phyloP scores from a whole-genome alignment of 345 rosid species.

The Eucalyptus tenuipes region DNA sequence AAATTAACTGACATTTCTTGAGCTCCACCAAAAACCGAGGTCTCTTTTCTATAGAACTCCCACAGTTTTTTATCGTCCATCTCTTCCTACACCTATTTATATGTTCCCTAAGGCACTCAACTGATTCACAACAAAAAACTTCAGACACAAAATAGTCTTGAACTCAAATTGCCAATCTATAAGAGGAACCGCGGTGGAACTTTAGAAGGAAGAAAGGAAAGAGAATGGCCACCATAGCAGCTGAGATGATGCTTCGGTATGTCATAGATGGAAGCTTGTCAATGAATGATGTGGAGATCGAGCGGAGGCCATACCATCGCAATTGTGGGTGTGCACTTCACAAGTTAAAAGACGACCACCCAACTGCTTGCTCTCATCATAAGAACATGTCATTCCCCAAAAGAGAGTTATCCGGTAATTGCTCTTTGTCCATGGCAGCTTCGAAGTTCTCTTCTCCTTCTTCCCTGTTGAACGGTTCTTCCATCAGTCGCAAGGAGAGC shows the following conservation, averaged over 20 bases:
- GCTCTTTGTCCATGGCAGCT: background rate
- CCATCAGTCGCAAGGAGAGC: background rate
- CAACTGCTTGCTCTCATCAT: background rate
- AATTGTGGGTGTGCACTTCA: slow-evolving; percentile 6
- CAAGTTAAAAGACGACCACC: background rate
- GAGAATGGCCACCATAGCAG: background rate
- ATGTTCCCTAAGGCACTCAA: background rate
- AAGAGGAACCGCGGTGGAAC: background rate
- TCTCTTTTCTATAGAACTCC: background rate
- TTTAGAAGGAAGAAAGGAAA: background rate
- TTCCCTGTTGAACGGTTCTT: background rate
- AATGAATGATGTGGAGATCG: background rate
- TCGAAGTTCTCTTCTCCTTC: background rate
- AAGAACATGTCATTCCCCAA: background rate
- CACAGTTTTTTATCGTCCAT: background rate
- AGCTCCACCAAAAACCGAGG: background rate
- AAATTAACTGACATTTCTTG: background rate
- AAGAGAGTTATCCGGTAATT: background rate
- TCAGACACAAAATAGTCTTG: background rate
- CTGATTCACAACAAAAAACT: background rate
- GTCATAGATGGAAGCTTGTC: background rate
- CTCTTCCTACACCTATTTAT: background rate
- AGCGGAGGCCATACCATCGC: slow-evolving; percentile 3
- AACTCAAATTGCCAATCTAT: background rate
- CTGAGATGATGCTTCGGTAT: background rate